Conservation (phyloP, 1,284 basidiomycete species). For the Papiliotrema fonsecae region DNA sequence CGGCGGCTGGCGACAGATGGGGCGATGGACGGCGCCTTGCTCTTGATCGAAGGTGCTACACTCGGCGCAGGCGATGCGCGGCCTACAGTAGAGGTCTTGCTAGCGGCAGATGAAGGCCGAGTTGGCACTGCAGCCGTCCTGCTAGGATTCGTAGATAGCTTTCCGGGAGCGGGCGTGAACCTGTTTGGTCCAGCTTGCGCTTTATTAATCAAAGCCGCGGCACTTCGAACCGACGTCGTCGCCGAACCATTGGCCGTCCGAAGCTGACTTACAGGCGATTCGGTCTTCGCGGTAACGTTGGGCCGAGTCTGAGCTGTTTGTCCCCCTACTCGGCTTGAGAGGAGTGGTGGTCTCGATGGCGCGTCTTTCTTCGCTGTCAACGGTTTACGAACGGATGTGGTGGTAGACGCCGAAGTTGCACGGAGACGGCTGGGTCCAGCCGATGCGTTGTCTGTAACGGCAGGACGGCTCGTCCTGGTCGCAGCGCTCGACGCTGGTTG, state of each 20-base stretch:
- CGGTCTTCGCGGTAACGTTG: background rate
- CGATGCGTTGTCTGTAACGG: conserved; percentile 1
- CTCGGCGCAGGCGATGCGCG: background rate
- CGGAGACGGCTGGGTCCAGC: conserved; percentile 8
- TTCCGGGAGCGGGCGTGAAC: background rate
- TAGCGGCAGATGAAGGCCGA: background rate
- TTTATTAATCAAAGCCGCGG: background rate
- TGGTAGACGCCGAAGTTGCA: conserved; percentile 8
- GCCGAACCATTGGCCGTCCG: conserved; percentile 3
- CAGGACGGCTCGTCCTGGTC: conserved; percentile 1
- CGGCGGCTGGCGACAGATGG: background rate
- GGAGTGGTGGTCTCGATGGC: no score
- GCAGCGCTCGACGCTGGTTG: no score
- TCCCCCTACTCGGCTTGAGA: no score
- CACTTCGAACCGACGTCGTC: conserved; percentile 3
- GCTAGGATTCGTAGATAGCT: background rate
- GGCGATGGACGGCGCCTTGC: conserved; percentile 4
- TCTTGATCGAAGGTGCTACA: conserved; percentile 9
- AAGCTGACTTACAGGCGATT: background rate
- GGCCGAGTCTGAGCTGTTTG: no score
- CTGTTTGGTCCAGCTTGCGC: background rate
- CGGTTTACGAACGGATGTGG: conserved; percentile 41
- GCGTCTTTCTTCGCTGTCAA: no score
- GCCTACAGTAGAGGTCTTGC: background rate
- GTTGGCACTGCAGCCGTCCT: background rate